Percentiles rank a stretch among this genome's conserved stretches.
Evolutionary conservation across 1,284 basidiomycete genomes (phyloP).

Genomic region (Trametes polyzona): DNA sequence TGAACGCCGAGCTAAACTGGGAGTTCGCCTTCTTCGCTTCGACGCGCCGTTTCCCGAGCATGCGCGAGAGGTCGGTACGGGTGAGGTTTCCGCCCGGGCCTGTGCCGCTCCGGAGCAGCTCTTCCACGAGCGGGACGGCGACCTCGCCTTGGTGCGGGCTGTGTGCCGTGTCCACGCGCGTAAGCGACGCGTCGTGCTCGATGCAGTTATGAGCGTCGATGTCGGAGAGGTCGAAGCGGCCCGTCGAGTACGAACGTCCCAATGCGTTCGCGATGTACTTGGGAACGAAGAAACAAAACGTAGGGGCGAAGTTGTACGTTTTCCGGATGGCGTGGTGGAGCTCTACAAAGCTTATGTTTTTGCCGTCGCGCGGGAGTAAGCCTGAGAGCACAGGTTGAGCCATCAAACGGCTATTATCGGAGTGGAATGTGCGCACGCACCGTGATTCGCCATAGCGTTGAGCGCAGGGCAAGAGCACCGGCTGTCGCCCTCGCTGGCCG

Average conservation of each 20-base stretch:
- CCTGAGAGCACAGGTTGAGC: constrained; percentile 43
- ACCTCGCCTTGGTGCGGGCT: constrained; percentile 20
- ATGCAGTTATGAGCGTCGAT: constrained; percentile 75
- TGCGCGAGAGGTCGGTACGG: constrained; percentile 57
- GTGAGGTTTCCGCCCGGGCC: constrained; percentile 58
- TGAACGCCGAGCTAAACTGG: constrained; percentile 49
- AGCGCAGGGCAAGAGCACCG: constrained; percentile 69
- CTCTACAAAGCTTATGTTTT: constrained; percentile 66
- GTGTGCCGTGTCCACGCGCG: constrained; percentile 39
- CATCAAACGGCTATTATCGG: not conserved
- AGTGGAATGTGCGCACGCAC: constrained; percentile 43
- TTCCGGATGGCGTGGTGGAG: constrained; percentile 48
- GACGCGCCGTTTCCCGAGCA: constrained; percentile 58
- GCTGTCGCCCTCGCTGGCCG: constrained; percentile 63
- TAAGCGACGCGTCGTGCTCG: constrained; percentile 76
- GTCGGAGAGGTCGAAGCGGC: constrained; percentile 65
- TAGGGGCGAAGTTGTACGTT: constrained; percentile 70
- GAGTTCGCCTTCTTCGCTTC: constrained; percentile 57
- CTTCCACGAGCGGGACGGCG: constrained; percentile 47
- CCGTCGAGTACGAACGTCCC: constrained; percentile 55
- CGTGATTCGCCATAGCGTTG: constrained; percentile 77
- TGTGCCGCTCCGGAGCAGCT: constrained; percentile 61
- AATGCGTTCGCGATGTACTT: constrained; percentile 61
- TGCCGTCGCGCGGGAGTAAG: constrained; percentile 66
- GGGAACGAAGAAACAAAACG: constrained; percentile 67